Evolutionary conservation across 257 asterid genomes (phyloP).

Genomic region (Solanum acaule): DNA sequence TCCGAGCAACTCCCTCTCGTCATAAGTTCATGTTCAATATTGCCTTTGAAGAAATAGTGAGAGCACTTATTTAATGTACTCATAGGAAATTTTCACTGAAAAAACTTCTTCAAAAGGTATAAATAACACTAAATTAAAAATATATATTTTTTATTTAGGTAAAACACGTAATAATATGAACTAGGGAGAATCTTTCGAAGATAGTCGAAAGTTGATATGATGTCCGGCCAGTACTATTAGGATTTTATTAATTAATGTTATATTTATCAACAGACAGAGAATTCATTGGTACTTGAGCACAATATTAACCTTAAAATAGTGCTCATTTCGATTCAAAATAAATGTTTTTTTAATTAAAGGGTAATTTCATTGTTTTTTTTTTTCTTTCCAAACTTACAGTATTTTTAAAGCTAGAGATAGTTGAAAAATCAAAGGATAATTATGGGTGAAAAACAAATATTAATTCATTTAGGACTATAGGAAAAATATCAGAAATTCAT

Average conservation of each 20-base stretch:
- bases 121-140: too few relatives aligned
- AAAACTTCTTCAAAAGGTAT: neutral
- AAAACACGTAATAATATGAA: neutral
- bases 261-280: neutral
- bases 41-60: too few relatives aligned
- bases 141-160: too few relatives aligned
- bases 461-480: too few relatives aligned
- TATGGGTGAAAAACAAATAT: neutral
- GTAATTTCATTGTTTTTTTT: too few relatives aligned
- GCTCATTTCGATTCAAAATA: neutral
- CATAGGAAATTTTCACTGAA: neutral
- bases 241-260: neutral
- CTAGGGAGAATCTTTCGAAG: neutral
- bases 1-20: too few relatives aligned
- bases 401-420: neutral
- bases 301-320: neutral
- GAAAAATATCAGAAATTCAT: neutral
- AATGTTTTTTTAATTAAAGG: too few relatives aligned
- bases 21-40: neutral
- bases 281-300: neutral
- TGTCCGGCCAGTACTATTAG: neutral
- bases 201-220: neutral
- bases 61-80: too few relatives aligned
- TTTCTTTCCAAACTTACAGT: too few relatives aligned
- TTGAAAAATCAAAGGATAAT: too few relatives aligned